A percentile compares a stretch with the other conserved stretches of the same genome.
These are phyloP conservation scores for Aspergillus japonicus DNA, from an alignment of 2,329 filamentous ascomycete species.

Conservation along the genomic window DNA sequence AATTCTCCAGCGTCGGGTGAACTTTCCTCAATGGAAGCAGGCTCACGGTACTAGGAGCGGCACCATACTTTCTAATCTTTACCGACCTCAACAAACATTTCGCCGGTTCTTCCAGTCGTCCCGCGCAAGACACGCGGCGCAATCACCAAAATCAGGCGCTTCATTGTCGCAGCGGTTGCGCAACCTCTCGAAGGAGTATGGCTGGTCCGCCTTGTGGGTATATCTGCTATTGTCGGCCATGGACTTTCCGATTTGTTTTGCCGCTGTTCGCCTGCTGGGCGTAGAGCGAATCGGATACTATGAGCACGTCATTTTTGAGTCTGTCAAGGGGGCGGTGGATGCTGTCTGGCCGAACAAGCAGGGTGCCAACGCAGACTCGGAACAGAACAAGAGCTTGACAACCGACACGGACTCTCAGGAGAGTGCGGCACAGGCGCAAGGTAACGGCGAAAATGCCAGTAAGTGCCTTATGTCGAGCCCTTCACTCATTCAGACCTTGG, in stretches of 20 bases:
- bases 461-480: slow-evolving; percentile 44
- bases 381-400: slow-evolving; percentile 48
- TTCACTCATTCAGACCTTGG: background rate
- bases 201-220: slow-evolving; percentile 89
- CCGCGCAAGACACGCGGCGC: slow-evolving; percentile 20
- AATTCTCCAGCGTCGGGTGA: background rate
- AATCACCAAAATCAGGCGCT: slow-evolving; percentile 31
- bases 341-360: slow-evolving; percentile 39
- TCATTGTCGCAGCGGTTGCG: slow-evolving; percentile 71
- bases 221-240: slow-evolving; percentile 79
- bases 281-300: slow-evolving; percentile 75
- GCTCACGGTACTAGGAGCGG: background rate
- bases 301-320: slow-evolving; percentile 46
- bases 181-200: slow-evolving; percentile 87
- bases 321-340: slow-evolving; percentile 32
- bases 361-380: slow-evolving; percentile 28
- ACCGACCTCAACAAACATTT: slow-evolving; percentile 3
- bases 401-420: slow-evolving; percentile 39
- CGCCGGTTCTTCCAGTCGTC: slow-evolving; percentile 29
- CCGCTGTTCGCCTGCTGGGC: slow-evolving; percentile 78
- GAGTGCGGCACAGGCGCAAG: slow-evolving; percentile 44
- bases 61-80: background rate
- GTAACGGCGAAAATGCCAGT: slow-evolving; percentile 69
- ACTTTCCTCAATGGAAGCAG: background rate
- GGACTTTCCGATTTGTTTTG: slow-evolving; percentile 94